Conservation (phyloP, 208 protist genomes). For the Acanthamoeba triangularis region DNA sequence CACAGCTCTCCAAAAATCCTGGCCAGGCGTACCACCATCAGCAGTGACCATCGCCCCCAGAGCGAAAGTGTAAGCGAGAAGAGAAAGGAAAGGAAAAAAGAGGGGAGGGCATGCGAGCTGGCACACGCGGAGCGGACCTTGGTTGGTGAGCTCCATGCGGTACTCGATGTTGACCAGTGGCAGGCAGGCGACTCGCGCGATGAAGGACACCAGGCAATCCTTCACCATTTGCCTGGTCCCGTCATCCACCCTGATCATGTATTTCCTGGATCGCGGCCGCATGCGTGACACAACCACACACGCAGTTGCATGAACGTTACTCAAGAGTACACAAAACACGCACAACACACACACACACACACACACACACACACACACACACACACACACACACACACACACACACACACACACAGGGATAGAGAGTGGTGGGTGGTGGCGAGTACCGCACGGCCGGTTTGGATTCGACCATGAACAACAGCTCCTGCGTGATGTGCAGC, state of each 20-base stretch:
- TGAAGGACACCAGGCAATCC: neutral
- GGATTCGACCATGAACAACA: slow-evolving; percentile 8
- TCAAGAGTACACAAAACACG: neutral
- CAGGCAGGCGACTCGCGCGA: neutral
- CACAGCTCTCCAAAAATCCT: neutral
- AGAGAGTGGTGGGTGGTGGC: neutral
- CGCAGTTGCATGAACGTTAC: neutral
- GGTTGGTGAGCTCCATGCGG: slow-evolving; percentile 6
- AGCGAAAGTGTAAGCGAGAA: too few relatives aligned
- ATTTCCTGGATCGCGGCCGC: neutral
- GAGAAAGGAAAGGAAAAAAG: neutral
- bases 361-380: neutral
- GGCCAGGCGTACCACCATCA: neutral
- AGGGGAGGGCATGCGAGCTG: neutral
- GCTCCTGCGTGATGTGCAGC: neutral
- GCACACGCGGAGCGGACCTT: neutral
- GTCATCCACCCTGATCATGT: neutral
- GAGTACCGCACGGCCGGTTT: neutral
- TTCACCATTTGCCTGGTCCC: neutral
- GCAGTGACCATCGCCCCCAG: too few relatives aligned
- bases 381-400: neutral
- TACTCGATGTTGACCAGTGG: slow-evolving; percentile 26
- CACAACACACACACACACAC: neutral
- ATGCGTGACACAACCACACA: neutral
- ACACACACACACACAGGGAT: neutral